phyloP scores from a whole-genome alignment of 2,329 filamentous ascomycete genomes.

The Periconia macrospinosa region DNA sequence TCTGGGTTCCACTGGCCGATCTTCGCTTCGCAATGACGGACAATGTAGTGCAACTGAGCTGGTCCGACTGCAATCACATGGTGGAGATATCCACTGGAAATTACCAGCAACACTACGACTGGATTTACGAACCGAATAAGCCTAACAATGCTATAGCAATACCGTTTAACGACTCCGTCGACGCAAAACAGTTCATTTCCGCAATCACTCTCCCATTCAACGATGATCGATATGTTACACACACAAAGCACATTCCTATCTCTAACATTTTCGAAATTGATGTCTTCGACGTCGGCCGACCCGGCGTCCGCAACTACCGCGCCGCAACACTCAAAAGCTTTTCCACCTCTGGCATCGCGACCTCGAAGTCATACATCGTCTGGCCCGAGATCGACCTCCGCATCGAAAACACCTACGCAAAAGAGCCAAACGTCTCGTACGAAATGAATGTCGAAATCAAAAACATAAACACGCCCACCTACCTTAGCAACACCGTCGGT shows the following conservation, averaged over 20 bases:
- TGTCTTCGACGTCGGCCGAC: constrained; percentile 6
- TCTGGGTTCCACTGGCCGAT: constrained; percentile 25
- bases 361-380: constrained; percentile 17
- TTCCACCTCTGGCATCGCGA: neutral
- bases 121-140: constrained; percentile 15
- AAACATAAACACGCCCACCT: constrained; percentile 18
- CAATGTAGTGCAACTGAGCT: constrained; percentile 12
- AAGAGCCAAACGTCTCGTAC: constrained; percentile 6
- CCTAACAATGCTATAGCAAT: constrained; percentile 18
- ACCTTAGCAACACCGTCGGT: constrained; percentile 16
- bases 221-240: constrained; percentile 10
- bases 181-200: constrained; percentile 15
- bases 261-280: constrained; percentile 4
- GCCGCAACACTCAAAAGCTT: neutral
- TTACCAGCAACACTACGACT: constrained; percentile 18
- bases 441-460: constrained; percentile 14
- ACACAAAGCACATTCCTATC: constrained; percentile 8
- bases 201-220: constrained; percentile 12
- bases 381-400: constrained; percentile 18
- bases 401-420: constrained; percentile 1
- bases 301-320: constrained; percentile 1
- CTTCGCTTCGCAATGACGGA: constrained; percentile 4
- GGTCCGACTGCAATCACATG: constrained; percentile 29
- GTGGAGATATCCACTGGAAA: constrained; percentile 9
- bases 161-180: constrained; percentile 6